A percentile compares a stretch with the other conserved stretches of the same genome.
phyloP scores from a whole-genome alignment of 2,329 filamentous ascomycete genomes.

The Hypomyces perniciosus region DNA sequence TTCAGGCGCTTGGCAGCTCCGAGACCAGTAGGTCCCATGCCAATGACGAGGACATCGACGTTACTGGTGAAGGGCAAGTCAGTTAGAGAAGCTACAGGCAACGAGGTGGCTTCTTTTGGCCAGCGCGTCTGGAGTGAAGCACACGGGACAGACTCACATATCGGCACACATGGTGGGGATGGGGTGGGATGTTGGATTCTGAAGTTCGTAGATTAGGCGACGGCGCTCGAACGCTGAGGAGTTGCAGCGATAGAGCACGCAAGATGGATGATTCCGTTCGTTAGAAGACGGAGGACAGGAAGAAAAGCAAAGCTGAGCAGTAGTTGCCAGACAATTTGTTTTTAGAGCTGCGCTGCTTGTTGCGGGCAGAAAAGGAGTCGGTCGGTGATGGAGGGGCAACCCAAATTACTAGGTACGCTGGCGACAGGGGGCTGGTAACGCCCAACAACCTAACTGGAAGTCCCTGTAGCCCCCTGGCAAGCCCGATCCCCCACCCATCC shows the following conservation, averaged over 20 bases:
- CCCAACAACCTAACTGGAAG: constrained; percentile 8
- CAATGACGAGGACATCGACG: constrained; percentile 96
- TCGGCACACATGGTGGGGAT: constrained; percentile 35
- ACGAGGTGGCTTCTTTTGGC: neutral
- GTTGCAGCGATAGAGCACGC: constrained; percentile 13
- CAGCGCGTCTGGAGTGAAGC: neutral
- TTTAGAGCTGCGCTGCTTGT: constrained; percentile 18
- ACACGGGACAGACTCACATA: constrained; percentile 27
- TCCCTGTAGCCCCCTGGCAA: constrained; percentile 9
- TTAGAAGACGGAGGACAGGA: constrained; percentile 18
- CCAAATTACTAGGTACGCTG: constrained; percentile 29
- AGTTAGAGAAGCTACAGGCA: constrained; percentile 7
- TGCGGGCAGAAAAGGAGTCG: constrained; percentile 28
- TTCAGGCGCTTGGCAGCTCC: constrained; percentile 97
- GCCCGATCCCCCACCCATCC: constrained; percentile 11
- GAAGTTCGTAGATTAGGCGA: constrained; percentile 1
- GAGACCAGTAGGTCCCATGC: constrained; percentile 92
- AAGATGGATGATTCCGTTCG: constrained; percentile 19
- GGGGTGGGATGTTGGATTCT: constrained; percentile 6
- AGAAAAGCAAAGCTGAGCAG: constrained; percentile 21
- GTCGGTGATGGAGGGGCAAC: constrained; percentile 33
- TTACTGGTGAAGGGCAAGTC: constrained; percentile 48
- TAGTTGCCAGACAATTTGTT: constrained; percentile 24
- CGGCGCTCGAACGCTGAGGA: constrained; percentile 16
- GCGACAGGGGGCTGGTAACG: constrained; percentile 20